A percentile compares a stretch with the other conserved stretches of the same genome.
Evolutionary conservation across 2,329 filamentous ascomycete species (phyloP).

Genomic region (Neophaeococcomyces aloes): DNA sequence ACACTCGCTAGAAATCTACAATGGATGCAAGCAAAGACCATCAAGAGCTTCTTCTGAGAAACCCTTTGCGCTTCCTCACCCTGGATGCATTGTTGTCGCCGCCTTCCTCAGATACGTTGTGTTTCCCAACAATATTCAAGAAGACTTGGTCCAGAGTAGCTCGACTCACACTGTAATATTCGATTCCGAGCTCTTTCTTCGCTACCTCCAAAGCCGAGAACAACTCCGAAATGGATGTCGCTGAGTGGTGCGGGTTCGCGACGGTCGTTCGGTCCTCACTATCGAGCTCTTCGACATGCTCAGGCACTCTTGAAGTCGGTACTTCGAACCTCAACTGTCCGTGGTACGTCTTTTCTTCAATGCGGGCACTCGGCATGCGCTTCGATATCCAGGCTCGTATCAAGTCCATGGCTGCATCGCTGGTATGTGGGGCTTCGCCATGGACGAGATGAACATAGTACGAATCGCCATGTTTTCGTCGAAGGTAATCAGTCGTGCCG

Average conservation of each 20-base stretch:
- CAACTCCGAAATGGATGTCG: slow-evolving; percentile 53
- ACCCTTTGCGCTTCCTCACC: slow-evolving; percentile 3
- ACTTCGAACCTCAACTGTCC: slow-evolving; percentile 67
- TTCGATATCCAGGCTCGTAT: slow-evolving; percentile 56
- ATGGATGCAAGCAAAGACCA: not conserved
- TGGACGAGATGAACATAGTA: slow-evolving; percentile 76
- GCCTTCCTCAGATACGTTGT: slow-evolving; percentile 65
- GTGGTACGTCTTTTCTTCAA: slow-evolving; percentile 68
- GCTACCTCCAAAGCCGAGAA: slow-evolving; percentile 64
- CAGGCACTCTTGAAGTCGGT: slow-evolving; percentile 31
- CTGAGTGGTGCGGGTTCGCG: slow-evolving; percentile 10
- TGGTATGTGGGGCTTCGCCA: slow-evolving; percentile 61
- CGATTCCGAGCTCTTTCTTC: slow-evolving; percentile 58
- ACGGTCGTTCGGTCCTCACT: slow-evolving; percentile 3
- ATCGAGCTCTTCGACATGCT: not conserved
- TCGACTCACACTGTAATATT: slow-evolving; percentile 77
- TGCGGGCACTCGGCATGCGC: slow-evolving; percentile 52
- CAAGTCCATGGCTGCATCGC: slow-evolving; percentile 53
- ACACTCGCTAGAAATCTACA: too few relatives aligned
- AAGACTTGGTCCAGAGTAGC: slow-evolving; percentile 90
- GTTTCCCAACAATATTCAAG: slow-evolving; percentile 67
- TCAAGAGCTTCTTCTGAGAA: not conserved
- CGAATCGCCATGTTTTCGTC: slow-evolving; percentile 64
- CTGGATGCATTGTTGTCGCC: slow-evolving; percentile 4
- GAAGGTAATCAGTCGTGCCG: slow-evolving; percentile 61